Base-by-base conservation (phyloP, 2,329 filamentous ascomycete species). In the Neonectria faginata region DNA sequence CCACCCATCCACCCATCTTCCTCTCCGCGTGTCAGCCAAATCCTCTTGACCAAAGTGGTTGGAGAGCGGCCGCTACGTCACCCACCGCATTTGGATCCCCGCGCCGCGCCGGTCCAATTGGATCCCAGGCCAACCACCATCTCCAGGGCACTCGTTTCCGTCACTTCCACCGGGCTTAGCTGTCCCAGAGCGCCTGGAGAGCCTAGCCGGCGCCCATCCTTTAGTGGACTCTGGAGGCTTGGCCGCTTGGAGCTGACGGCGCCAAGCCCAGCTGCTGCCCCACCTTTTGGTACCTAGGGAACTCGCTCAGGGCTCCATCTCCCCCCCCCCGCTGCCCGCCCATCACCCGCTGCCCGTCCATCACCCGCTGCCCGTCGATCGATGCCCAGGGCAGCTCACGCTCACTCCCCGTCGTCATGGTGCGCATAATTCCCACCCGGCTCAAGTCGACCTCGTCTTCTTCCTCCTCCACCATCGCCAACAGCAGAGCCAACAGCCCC, bases 361-460 rank as follows among this genome's bases (percentile, higher is more conserved):
- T 44, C 56, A 51, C 51, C 52, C 45, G 59, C 55, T 22, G 57
- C 53, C 53, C 52, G 59, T 52, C 52, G 59, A 62, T 62, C 59
- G 53, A 39, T 52, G 36, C 48, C 48, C 48, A 39, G 14, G 36
- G 14, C 36, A 51, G 48, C 48, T 51, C 29, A n/a, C 48, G 25
- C 25, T 25, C 25, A 25, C 25, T 25, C 25, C 25, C 25, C 25
- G 25, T 51, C 48, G 74, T 72, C 75, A 88, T 88, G 86, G 84
- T 86, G 69, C 85, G 85, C 76, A 87, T 88, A 74, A 83, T 88
- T 66, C 85, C 86, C 61, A 82, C 79, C 66, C 83, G 86, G 57
- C 78, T 88, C 41, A 86, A 86, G 77, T 78, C 81, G 62, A 74
- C 72, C 31, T 72, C 74, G 48, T 76, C 75, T 27, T 83, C 84